Conservation (phyloP, 352 stramenopile species). For the Poterioochromonas sp. region DNA sequence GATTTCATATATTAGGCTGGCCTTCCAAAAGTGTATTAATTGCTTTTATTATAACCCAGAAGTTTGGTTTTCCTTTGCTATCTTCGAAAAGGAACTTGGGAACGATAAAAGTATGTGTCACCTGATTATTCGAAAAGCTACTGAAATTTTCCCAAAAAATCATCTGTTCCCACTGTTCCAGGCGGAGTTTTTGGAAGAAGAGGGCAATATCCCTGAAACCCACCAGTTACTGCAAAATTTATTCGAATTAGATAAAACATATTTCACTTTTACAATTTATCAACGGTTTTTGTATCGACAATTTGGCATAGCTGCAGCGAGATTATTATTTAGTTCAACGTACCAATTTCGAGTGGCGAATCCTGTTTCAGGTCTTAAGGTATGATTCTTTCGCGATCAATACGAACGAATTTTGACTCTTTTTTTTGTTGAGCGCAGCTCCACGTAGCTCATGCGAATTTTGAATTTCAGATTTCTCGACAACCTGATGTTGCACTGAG, state of each 20-base stretch:
- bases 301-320: not conserved
- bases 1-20: too few species aligned
- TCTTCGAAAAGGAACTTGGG: not conserved
- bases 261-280: slow-evolving; percentile 20
- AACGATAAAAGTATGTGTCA: not conserved
- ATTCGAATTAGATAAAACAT: not conserved
- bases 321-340: not conserved
- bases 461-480: too few species aligned
- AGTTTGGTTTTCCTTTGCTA: slow-evolving; percentile 8
- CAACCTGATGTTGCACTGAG: too few species aligned
- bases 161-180: too few species aligned
- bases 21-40: not conserved
- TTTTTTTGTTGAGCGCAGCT: too few species aligned
- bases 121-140: too few species aligned
- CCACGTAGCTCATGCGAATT: too few species aligned
- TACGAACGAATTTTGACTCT: too few species aligned
- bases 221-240: not conserved
- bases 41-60: slow-evolving; percentile 7
- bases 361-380: too few species aligned
- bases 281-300: not conserved
- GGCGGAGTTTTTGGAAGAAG: slow-evolving; percentile 18
- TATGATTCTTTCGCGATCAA: too few species aligned
- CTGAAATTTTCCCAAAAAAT: too few species aligned
- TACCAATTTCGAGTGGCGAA: not conserved
- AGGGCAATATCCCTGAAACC: not conserved